phyloP scores from a whole-genome alignment of 2,329 filamentous ascomycete genomes.

The Dryadomyces quercus-mongolicae region DNA sequence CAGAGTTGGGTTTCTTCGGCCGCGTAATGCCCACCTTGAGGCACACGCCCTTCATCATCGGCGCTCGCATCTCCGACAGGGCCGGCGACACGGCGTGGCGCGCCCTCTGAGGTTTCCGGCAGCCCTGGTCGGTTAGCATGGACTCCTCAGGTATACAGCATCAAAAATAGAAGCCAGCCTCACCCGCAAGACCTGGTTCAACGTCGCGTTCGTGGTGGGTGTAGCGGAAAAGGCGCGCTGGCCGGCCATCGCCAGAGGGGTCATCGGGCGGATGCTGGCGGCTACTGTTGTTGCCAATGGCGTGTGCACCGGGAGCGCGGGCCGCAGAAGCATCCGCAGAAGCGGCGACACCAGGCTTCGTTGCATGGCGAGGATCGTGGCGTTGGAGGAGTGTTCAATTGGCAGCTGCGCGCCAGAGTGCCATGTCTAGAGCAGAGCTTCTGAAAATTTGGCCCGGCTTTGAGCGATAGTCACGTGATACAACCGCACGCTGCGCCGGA shows the following conservation, averaged over 20 bases:
- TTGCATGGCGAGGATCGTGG: conserved; percentile 4
- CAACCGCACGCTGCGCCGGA: background rate
- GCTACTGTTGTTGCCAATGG: conserved; percentile 10
- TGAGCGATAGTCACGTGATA: background rate
- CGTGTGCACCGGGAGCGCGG: conserved; percentile 15
- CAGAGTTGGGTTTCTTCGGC: conserved; percentile 98
- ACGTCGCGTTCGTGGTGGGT: conserved; percentile 44
- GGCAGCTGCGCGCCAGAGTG: too few species aligned
- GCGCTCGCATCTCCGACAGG: conserved; percentile 53
- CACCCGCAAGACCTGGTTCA: conserved; percentile 59
- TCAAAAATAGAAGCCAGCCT: conserved; percentile 7
- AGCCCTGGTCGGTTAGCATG: conserved; percentile 37
- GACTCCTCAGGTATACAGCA: background rate
- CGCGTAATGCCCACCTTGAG: conserved; percentile 86
- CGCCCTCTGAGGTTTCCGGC: conserved; percentile 64
- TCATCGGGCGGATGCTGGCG: conserved; percentile 2
- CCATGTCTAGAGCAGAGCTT: background rate
- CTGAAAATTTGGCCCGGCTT: background rate
- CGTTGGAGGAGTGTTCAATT: background rate
- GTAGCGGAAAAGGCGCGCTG: conserved; percentile 26
- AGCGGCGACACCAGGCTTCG: conserved; percentile 21
- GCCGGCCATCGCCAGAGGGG: conserved; percentile 4
- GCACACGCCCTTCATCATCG: conserved; percentile 90
- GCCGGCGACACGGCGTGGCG: conserved; percentile 85
- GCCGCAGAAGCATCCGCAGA: conserved; percentile 21